phyloP scores from a whole-genome alignment of 805 yeast species.

The Saccharomycopsis sp. region DNA sequence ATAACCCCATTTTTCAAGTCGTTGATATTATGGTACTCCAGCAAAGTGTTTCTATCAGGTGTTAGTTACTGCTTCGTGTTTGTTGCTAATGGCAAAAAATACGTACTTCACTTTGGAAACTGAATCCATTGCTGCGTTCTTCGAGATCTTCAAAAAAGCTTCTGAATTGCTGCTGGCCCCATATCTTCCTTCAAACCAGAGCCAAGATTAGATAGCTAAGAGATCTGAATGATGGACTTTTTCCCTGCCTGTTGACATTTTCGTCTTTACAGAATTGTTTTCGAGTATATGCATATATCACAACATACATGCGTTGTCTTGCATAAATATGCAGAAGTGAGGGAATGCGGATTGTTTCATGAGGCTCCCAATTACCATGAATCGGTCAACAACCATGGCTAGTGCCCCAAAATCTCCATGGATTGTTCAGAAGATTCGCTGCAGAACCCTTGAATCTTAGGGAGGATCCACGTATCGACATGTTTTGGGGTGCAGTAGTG shows the following conservation, averaged over 20 bases:
- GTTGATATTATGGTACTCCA: slow-evolving; percentile 8
- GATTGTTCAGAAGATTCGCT: not conserved
- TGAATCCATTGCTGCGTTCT: not conserved
- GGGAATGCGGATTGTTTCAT: not conserved
- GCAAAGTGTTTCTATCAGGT: not conserved
- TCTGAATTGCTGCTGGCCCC: too few species aligned
- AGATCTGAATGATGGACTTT: not conserved
- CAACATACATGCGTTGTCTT: not conserved
- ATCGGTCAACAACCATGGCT: not conserved
- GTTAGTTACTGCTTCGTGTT: not conserved
- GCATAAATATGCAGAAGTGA: not conserved
- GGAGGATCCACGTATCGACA: not conserved
- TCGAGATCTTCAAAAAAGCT: not conserved
- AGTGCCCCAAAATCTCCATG: not conserved
- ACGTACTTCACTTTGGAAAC: not conserved
- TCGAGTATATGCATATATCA: not conserved
- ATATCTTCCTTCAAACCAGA: too few species aligned
- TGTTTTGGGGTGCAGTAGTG: not conserved
- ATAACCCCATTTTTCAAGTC: slow-evolving; percentile 17
- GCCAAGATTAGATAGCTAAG: too few species aligned
- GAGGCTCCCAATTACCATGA: not conserved
- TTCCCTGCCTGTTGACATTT: not conserved
- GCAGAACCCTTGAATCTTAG: not conserved
- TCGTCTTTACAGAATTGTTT: not conserved
- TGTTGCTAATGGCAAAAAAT: not conserved